phyloP scores from a whole-genome alignment of 306 rosid genomes.

The Casuarina equisetifolia region DNA sequence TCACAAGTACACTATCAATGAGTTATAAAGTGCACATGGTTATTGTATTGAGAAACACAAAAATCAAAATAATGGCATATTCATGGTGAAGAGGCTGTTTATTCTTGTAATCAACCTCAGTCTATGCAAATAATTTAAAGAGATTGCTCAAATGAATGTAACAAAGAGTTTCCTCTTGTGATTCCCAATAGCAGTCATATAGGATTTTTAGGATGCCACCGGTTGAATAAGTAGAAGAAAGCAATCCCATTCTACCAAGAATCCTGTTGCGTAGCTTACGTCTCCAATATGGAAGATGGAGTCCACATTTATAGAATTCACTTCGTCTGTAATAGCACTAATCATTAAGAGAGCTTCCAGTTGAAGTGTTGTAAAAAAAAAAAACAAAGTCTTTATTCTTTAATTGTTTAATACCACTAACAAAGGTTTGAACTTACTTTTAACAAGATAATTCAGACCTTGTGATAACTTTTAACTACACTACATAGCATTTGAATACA shows the following conservation, averaged over 20 bases:
- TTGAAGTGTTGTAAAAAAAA: slow-evolving; percentile 28
- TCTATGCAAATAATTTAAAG: background rate
- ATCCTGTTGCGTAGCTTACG: slow-evolving; percentile 87
- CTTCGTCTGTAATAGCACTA: slow-evolving; percentile 50
- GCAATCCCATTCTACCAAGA: slow-evolving; percentile 85
- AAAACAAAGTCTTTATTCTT: background rate
- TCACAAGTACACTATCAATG: too few relatives aligned
- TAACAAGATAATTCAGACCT: too few relatives aligned
- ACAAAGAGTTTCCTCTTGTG: slow-evolving; percentile 68
- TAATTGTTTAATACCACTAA: background rate
- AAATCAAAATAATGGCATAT: background rate
- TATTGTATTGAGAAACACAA: too few relatives aligned
- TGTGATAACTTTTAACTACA: too few relatives aligned
- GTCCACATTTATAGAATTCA: slow-evolving; percentile 44
- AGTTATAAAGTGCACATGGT: too few relatives aligned
- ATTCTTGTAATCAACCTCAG: background rate
- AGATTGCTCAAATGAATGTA: background rate
- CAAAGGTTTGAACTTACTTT: background rate
- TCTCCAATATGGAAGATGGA: slow-evolving; percentile 87
- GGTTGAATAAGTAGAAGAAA: slow-evolving; percentile 62
- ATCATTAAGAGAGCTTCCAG: slow-evolving; percentile 80
- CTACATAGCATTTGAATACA: too few relatives aligned
- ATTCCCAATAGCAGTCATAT: slow-evolving; percentile 91
- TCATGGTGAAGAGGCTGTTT: background rate
- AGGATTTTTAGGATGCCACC: slow-evolving; percentile 61